Base-by-base conservation (phyloP, 805 yeast species). In the Starmerella riodocensis region DNA sequence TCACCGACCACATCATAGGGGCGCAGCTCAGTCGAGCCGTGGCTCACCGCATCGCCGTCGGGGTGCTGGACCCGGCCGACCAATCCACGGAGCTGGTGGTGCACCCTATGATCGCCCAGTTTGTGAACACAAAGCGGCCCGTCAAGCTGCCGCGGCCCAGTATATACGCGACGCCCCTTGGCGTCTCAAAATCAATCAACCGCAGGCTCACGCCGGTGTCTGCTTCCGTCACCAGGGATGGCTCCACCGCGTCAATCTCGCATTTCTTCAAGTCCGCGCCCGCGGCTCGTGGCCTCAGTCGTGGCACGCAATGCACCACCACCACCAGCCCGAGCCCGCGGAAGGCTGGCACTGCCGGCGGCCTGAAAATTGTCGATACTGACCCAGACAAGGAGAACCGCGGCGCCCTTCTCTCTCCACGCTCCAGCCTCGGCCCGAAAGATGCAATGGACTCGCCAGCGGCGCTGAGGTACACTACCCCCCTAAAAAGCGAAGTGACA, bases 21-120 rank as follows among this genome's bases (percentile, higher is more conserved):
- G 22, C 30, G 4, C 22, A 8, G 16, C 23, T 41, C 5, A 13
- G 36, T 3, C 40, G 48, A 3, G 37, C 40, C 1, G 38, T 21
- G 16, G 50, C 50, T 8, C 49, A 44, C 33, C 34, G 42, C 13
- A 27, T 46, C 7, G 50, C 50, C 2, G 19, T 32, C 16, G 48
- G 50, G 5, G 18, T 32, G 2, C 28, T 45, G 5, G 48, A 46
- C 19, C 50, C 50, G 4, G 29, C 36, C 22, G 14, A 46, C 32
- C 30, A 31, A 8, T 11, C 5, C 11, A 20, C 32, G 8, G 16
- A 12, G 28, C 45, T 46, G 3, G 32, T 29, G 6, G 45, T 43
- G 6, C 23, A 37, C 14, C 45, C 47, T 6, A 32, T 35, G 2
- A 32, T 46, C 16, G 25, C 39, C 13, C 41, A 27, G 12, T 44